Base-by-base conservation (phyloP, 805 yeast species). In the Pichia phayaonensis region DNA sequence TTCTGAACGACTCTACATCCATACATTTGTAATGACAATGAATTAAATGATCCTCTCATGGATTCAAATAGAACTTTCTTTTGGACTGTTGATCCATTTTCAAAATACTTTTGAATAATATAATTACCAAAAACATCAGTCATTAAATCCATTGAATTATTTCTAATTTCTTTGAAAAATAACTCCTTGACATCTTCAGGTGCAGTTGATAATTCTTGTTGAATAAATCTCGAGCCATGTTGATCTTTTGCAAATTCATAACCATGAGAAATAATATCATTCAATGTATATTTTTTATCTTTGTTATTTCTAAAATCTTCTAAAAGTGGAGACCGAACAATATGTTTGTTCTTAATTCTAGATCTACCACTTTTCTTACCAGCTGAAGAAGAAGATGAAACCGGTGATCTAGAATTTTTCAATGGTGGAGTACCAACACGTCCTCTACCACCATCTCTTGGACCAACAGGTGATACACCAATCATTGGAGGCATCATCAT, bases 71-170 rank as follows among this genome's bases (percentile, higher is more conserved):
- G 72, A 13, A 83, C 74, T 31, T 79, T 74, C 60, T 77, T 81
- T 64, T 92, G 97, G 23, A 80, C 75, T 24, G 68, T 74, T 4
- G 83, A 72, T 31, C 97, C 97, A 60, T 72, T 75, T 69, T 94
- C 98, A 66, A 94, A 88, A 61, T 81, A 87, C 67, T 92, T 90
- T 68, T 94, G 99, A 50, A 94, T 87, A 26, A 94, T 97, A 64
- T 94, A 94, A 67, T 94, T 94, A 51, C 99, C 99, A 69, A 94
- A 94, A 10, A 94, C 99, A 71, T 94, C 99, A 18, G 95, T 89
- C 84, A 90, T 86, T 54, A 94, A 72, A 49, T 84, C 90, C 50
- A 83, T 73, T 4, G 90, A 77, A 54, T 81, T 78, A 23, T 81
- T 83, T 60, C 90, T 72, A 38, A 94, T 82, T 67, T 90, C 97